Conservation (phyloP, 768 basidiomycete species). For the Suillus placidus region DNA sequence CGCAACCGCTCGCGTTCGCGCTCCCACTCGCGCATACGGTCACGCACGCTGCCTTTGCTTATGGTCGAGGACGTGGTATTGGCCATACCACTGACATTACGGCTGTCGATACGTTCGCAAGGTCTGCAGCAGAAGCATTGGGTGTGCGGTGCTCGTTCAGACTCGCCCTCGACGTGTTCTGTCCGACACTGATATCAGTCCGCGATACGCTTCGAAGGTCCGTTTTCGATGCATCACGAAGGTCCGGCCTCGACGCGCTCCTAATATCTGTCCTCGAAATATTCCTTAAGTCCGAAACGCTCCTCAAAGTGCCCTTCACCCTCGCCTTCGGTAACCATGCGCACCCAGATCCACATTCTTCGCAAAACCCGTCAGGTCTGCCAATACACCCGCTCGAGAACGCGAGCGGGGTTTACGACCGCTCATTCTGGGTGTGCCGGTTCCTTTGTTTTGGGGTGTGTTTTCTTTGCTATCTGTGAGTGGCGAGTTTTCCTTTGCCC, state of each 20-base stretch:
- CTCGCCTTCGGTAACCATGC: slow-evolving; percentile 22
- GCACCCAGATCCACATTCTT: slow-evolving; percentile 35
- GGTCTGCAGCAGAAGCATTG: slow-evolving; percentile 17
- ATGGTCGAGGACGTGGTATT: slow-evolving; percentile 13
- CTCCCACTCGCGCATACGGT: slow-evolving; percentile 78
- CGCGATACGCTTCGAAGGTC: too few species aligned
- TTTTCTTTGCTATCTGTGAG: slow-evolving; percentile 1
- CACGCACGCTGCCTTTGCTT: slow-evolving; percentile 43
- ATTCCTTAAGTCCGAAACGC: slow-evolving; percentile 40
- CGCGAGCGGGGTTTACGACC: slow-evolving; percentile 32
- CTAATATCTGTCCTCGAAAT: slow-evolving; percentile 18
- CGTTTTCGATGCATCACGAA: not conserved
- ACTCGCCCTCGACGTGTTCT: slow-evolving; percentile 17
- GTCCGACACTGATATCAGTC: not conserved
- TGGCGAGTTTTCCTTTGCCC: slow-evolving; percentile 12
- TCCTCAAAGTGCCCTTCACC: slow-evolving; percentile 37
- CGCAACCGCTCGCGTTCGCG: slow-evolving; percentile 67
- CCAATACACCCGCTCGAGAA: slow-evolving; percentile 36
- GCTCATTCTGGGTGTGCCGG: slow-evolving; percentile 22
- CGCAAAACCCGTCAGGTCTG: slow-evolving; percentile 42
- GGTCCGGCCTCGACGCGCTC: slow-evolving; percentile 2
- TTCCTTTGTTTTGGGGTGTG: slow-evolving; percentile 32
- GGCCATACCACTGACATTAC: slow-evolving; percentile 1
- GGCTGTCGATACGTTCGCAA: slow-evolving; percentile 19
- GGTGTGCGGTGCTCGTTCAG: slow-evolving; percentile 19